Base-by-base conservation (phyloP, 1,284 basidiomycete genomes). In the Cystobasidiaceae sp. region DNA sequence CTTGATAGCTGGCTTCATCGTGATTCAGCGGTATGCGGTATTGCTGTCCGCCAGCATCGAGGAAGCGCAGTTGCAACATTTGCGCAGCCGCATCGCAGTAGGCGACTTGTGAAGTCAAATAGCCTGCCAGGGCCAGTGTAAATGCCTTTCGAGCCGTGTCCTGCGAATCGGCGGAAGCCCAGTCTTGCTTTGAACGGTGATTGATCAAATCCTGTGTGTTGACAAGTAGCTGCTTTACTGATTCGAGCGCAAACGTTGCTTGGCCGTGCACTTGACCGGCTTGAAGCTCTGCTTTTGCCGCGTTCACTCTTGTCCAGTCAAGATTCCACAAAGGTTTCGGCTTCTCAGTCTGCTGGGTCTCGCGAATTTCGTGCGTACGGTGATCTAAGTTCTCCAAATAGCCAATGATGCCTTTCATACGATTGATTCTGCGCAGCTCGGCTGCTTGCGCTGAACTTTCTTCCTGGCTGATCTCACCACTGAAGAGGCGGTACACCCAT, bases 401-500 rank as follows among this genome's bases (percentile, higher is more conserved):
- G 15, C 66, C 67, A 54, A 74, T 66, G 51, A 75, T 74, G 7
- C 73, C 74, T 48, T 73, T 71, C 60, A 75, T 75, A 15, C 74
- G 71, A 50, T 73, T 75, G 49, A 70, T 68, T 60, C 71, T 71
- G 27, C 74, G 63, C 28, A 73, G 66, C 19, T 68, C 69, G 44
- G 67, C 69, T n/a, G 74, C 72, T 56, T 70, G 62, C 8, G 62
- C 59, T 45, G 56, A 70, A 45, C 67, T 68, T 49, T 69, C 59
- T 66, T 75, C 74, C 62, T 75, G 74, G 33, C 62, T 69, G 51
- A 65, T 66, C 55, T 73, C 62, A 5, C 74, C 74, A 6, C 72
- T 73, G 67, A 75, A 75, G 6, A 75, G 67, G 27, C 74, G 71
- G 63, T 74, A 71, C 11, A 75, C 74, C 74, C 74, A 75, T 23